Conservation (phyloP, 345 rosid genomes). For the Acer campestre region DNA sequence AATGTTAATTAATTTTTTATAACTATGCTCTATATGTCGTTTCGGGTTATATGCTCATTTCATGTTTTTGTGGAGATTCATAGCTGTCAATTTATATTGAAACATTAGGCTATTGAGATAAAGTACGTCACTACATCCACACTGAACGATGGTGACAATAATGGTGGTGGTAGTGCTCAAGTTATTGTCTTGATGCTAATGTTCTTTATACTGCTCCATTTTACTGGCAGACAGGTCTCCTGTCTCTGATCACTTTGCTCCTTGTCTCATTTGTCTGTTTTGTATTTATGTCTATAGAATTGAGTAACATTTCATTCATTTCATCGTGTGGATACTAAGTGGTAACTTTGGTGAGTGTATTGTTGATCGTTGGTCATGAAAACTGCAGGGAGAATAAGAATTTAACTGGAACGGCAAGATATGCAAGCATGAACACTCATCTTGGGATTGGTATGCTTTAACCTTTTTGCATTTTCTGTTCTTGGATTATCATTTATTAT, state of each 20-base stretch:
- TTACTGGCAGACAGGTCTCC: not conserved
- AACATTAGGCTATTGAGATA: not conserved
- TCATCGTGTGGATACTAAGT: not conserved
- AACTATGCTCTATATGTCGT: not conserved
- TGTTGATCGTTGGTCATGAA: constrained; percentile 7
- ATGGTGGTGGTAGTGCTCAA: not conserved
- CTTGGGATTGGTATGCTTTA: constrained; percentile 82
- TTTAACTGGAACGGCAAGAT: constrained; percentile 98
- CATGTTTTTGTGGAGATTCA: not conserved
- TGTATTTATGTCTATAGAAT: not conserved
- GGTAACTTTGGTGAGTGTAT: not conserved
- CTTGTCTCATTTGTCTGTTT: not conserved
- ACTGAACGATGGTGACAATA: not conserved
- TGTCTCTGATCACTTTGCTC: not conserved
- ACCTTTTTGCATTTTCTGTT: not conserved
- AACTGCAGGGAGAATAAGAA: constrained; percentile 86
- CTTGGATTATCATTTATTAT: not conserved
- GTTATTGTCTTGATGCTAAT: not conserved
- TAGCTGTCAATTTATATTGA: not conserved
- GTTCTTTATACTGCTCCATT: not conserved
- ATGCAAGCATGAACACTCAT: constrained; percentile 99
- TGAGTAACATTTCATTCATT: not conserved
- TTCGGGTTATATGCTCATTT: not conserved
- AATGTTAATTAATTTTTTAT: not conserved
- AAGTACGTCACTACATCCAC: not conserved